These are phyloP conservation scores for Fusarium sp. DNA, from an alignment of 2,329 filamentous ascomycete genomes.

Conservation along the genomic window DNA sequence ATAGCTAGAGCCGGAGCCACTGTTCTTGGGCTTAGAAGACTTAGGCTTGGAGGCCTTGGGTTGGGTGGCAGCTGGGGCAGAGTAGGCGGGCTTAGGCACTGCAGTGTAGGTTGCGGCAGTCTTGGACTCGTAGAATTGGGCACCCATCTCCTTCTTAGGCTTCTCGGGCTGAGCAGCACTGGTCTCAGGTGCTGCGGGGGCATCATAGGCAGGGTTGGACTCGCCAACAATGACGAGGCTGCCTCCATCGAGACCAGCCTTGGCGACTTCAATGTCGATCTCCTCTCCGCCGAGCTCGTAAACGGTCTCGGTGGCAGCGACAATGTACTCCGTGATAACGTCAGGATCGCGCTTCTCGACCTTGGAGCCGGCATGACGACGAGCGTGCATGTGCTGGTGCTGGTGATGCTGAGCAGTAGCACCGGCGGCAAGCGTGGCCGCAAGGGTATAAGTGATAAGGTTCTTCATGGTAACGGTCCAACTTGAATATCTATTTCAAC, in stretches of 20 bases:
- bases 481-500: slow-evolving; percentile 30
- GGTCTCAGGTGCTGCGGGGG: slow-evolving; percentile 57
- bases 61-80: slow-evolving; percentile 42
- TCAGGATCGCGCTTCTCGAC: slow-evolving; percentile 61
- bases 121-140: slow-evolving; percentile 66
- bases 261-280: slow-evolving; percentile 73
- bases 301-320: slow-evolving; percentile 73
- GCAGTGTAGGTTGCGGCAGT: slow-evolving; percentile 51
- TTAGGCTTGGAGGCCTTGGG: slow-evolving; percentile 45
- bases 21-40: slow-evolving; percentile 29
- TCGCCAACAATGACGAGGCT: slow-evolving; percentile 75
- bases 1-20: slow-evolving; percentile 44
- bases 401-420: slow-evolving; percentile 70
- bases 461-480: slow-evolving; percentile 61
- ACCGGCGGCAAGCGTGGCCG: slow-evolving; percentile 64
- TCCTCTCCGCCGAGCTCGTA: slow-evolving; percentile 77
- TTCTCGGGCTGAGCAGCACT: slow-evolving; percentile 51
- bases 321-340: slow-evolving; percentile 66
- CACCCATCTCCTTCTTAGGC: slow-evolving; percentile 55
- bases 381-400: slow-evolving; percentile 70
- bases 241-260: slow-evolving; percentile 77
- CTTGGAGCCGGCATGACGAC: slow-evolving; percentile 62
- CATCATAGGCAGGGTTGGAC: slow-evolving; percentile 64
- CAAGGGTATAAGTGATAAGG: slow-evolving; percentile 62
- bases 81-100: slow-evolving; percentile 37